These are phyloP conservation scores for Cenchrus americanus DNA, from an alignment of 176 grass and related monocot genomes.

Conservation along the genomic window DNA sequence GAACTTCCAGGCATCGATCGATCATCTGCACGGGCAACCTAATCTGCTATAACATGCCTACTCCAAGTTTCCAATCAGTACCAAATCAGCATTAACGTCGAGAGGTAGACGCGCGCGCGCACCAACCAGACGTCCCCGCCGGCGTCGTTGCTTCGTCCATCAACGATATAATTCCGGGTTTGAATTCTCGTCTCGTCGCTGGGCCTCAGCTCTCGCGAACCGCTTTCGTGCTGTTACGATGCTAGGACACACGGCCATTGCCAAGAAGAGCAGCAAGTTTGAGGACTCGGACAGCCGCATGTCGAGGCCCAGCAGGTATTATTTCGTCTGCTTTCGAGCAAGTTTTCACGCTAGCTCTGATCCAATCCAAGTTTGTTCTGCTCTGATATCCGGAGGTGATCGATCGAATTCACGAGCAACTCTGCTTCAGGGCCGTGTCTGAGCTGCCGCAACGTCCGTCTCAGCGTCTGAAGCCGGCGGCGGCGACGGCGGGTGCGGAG, in stretches of 20 bases:
- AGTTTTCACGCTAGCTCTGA: not conserved
- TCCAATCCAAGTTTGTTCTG: not conserved
- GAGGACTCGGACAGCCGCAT: conserved; percentile 40
- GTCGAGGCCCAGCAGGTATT: conserved; percentile 49
- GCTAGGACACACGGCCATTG: conserved; percentile 34
- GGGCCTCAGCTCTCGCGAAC: not conserved
- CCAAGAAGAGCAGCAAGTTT: conserved; percentile 47
- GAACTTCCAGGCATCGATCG: not conserved
- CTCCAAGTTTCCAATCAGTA: conserved; percentile 16
- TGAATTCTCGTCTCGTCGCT: not conserved
- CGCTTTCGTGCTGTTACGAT: not conserved
- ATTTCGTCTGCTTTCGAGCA: not conserved
- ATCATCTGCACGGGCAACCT: not conserved
- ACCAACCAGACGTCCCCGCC: conserved; percentile 30
- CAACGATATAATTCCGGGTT: conserved; percentile 36
- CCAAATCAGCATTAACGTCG: conserved; percentile 7
- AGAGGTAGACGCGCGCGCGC: not conserved
- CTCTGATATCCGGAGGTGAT: not conserved
- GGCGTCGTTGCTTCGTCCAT: not conserved
- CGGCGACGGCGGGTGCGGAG: conserved; percentile 36
- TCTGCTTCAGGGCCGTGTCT: conserved; percentile 30
- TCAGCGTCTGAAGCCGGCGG: conserved; percentile 35
- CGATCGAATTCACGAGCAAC: not conserved
- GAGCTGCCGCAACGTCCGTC: conserved; percentile 59
- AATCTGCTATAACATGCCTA: not conserved